Base-by-base conservation (phyloP, 2,329 filamentous ascomycete species). In the Penicillium sp. region DNA sequence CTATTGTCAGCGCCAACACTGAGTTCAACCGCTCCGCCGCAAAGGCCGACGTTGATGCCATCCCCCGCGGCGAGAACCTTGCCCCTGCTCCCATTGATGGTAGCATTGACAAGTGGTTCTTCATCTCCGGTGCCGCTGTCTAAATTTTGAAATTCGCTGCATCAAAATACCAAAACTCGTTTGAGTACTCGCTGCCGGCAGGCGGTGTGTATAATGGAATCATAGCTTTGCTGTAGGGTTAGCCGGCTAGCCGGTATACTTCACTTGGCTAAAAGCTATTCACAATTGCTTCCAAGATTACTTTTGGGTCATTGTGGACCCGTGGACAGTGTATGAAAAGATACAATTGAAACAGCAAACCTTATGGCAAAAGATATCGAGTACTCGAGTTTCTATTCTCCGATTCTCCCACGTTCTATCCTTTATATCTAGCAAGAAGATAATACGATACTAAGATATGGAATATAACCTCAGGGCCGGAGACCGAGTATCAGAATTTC, bases 91-190 rank as follows among this genome's bases (percentile, higher is more conserved):
- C 92, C 70, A 96, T 99, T 67, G 94, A 99, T 73, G 83, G 85
- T 73, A 95, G 87, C 77, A 96, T 97, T 72, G 94, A 99, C 85
- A 99, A 99, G 86, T 99, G 94, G 94, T 99, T 99, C 88, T 99
- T 97, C 86, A 99, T 99, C 78, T 96, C 91, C 75, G 94, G 94
- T 76, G 94, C 94, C 71, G 90, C 91, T 66, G 81, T 87, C 67
- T 92, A 89, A 79, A 66, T 57, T 25, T 54, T 42, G 27, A 36
- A 36, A 31, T 22, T 53, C 33, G 51, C 39, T 53, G 28, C 44
- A 28, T 58, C 43, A 40, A 55, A 63, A 65, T 63, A 57, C 51
- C 56, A 56, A 66, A 66, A 58, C 45, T 50, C 28, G 48, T 35
- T 38, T 48, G 41, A 50, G 28, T 50, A 30, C 44, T 35, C 31